Base-by-base conservation (phyloP, 495 filamentous ascomycete species). In the Pyrenopolyporus hunteri region DNA sequence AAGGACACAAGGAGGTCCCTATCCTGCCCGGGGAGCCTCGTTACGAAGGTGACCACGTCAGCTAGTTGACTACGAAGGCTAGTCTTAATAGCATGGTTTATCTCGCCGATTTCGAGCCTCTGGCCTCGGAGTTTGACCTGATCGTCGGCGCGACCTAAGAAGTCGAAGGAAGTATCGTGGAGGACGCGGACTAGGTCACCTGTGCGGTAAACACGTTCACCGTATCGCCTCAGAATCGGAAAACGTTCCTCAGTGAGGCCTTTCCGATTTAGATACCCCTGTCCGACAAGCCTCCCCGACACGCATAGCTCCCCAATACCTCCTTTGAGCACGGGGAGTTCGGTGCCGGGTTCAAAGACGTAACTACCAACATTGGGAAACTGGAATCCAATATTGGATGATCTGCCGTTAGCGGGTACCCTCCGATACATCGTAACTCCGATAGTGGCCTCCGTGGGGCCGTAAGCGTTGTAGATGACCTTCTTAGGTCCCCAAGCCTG, bases 361-460 rank as follows among this genome's bases (percentile, higher is more conserved):
- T 86, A 93, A 0, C 88, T 86, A 0, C 88, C 88, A 5, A 94
- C 91, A 45, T 95, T 93, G 47, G 85, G 80, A 55, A 96, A 91
- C 55, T 91, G 90, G 16, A 75, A 81, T 0, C 93, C 93, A 58
- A 97, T 96, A 73, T 97, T 96, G 2, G 89, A 87, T 1, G 91
- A 78, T 47, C 88, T 89, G 6, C 89, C 91, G 44, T 85, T 85
- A 16, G 72, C 63, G 1, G 85, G 85, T 29, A 96, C 88, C 29
- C 87, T 81, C 7, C 86, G 84, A 57, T 86, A 92, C 73, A 92
- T 91, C 0, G 88, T 90, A 36, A 88, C 87, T 3, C 93, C 93
- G 63, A 97, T 97, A 0, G 93, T 96, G 0, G 88, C 86, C 69
- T 97, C 93, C 0, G 92, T 97, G 1, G 93, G 93, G 4, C 93